Base-by-base conservation (phyloP, 495 filamentous ascomycete genomes). In the Amphirosellinia nigrospora region DNA sequence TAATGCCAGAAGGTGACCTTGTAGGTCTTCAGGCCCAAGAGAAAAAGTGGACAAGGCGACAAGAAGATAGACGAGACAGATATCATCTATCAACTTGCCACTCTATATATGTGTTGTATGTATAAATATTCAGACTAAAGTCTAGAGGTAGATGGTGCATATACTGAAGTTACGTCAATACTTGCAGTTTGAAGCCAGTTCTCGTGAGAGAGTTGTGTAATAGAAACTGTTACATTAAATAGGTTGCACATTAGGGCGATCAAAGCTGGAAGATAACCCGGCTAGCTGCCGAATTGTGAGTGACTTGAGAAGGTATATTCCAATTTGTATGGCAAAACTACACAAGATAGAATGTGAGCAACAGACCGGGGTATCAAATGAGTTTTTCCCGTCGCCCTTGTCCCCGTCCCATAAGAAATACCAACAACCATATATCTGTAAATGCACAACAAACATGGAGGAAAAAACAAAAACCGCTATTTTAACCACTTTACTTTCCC, bases 351-450 rank as follows among this genome's bases (percentile, higher is more conserved):
- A 59, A n/a, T 3, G 11, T 15, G 8, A 32, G 2, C 16, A 46
- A 60, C 43, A 50, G n/a, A 60, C 13, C 21, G 66, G 66, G 66
- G 60, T 60, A 60, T 55, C 60, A 45, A 50, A 50, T n/a, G 50
- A 1, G 21, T 28, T 11, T 36, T 64, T 28, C 13, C 41, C 15
- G 10, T 30, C 5, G 23, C 23, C 50, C 36, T 38, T 67, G 48
- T 43, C 64, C 38, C 41, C 43, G 30, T 36, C 26, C 21, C 30
- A 16, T 50, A 68, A 61, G 26, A 50, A 60, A 38, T 19, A 50
- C 28, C 43, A 48, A 48, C n/a, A 48, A 28, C 58, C 30, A 10
- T 46, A n/a, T 13, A 19, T 28, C 16, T n/a, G 23, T 36, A n/a
- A n/a, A 30, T 63, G 0, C 34, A 65, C 34, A 13, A 39, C n/a